These are phyloP conservation scores for Phytophthora agathidicida DNA, from an alignment of 352 stramenopile species.

Conservation along the genomic window DNA sequence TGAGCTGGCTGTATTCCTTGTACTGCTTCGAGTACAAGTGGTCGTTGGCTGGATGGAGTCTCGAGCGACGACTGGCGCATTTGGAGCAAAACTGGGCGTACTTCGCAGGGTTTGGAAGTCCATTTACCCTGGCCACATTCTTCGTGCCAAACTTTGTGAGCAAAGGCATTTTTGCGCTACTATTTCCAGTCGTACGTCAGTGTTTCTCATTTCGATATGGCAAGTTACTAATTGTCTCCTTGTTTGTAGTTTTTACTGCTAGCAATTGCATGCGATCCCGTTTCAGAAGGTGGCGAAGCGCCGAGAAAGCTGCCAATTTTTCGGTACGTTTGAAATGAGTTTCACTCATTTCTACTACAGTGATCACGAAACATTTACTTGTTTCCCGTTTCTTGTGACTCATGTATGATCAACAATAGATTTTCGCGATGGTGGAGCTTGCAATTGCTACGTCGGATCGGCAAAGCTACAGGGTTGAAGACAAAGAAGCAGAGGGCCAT, in stretches of 20 bases:
- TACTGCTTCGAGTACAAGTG: conserved; percentile 94
- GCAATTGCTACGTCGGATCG: conserved; percentile 79
- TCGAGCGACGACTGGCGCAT: conserved; percentile 76
- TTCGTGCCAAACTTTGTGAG: conserved; percentile 91
- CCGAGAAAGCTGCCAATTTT: conserved; percentile 77
- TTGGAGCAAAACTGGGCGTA: conserved; percentile 91
- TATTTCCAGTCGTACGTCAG: conserved; percentile 80
- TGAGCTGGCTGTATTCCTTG: conserved; percentile 90
- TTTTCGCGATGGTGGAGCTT: conserved; percentile 87
- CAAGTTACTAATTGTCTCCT: too few species aligned
- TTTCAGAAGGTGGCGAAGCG: conserved; percentile 52
- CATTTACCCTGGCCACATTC: conserved; percentile 89
- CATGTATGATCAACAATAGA: conserved; percentile 26
- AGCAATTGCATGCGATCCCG: conserved; percentile 79
- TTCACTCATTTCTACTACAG: background rate
- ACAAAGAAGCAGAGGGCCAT: conserved; percentile 68
- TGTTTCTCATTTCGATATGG: background rate
- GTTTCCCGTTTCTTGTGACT: background rate
- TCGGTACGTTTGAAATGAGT: conserved; percentile 59
- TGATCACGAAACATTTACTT: background rate
- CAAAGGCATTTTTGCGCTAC: conserved; percentile 89
- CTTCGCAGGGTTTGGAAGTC: conserved; percentile 86
- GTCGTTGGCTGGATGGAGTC: conserved; percentile 86
- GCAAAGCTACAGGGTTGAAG: conserved; percentile 77
- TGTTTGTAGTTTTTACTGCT: conserved; percentile 89